Conservation (phyloP, 768 basidiomycete species). For the Sistotremastrum niveocremeum region DNA sequence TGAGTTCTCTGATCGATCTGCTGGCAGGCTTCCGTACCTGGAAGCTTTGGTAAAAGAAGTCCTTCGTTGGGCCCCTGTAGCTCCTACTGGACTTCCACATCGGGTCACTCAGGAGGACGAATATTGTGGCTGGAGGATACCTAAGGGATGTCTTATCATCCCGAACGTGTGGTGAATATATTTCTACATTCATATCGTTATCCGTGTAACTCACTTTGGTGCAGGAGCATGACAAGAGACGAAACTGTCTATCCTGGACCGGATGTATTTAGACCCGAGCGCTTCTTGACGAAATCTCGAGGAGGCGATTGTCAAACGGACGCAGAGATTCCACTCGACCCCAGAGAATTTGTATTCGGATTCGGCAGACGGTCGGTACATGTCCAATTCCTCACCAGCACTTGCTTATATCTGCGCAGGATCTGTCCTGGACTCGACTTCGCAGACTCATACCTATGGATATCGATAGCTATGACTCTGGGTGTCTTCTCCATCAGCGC, state of each 20-base stretch:
- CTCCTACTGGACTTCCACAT: conserved; percentile 1
- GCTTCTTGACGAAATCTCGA: conserved; percentile 10
- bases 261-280: conserved; percentile 14
- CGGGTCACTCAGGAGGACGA: conserved; percentile 4
- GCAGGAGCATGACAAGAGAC: conserved; percentile 15
- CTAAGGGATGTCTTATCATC: conserved; percentile 14
- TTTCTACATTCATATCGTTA: neutral
- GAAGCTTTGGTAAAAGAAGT: conserved; percentile 2
- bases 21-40: conserved; percentile 1
- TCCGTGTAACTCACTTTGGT: neutral
- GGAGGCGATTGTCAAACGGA: too few species aligned
- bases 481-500: too few species aligned
- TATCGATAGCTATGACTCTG: too few species aligned
- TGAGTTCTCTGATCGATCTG: neutral
- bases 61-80: conserved; percentile 3
- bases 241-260: conserved; percentile 13
- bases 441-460: too few species aligned
- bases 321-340: too few species aligned
- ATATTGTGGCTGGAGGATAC: neutral
- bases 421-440: too few species aligned
- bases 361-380: too few species aligned
- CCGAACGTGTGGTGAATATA: conserved; percentile 12
- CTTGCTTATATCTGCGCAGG: too few species aligned
- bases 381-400: too few species aligned
- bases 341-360: too few species aligned